Percentiles rank a stretch among this genome's conserved stretches.
Conservation (phyloP, 768 basidiomycete genomes). For the Kwoniella sp. region DNA sequence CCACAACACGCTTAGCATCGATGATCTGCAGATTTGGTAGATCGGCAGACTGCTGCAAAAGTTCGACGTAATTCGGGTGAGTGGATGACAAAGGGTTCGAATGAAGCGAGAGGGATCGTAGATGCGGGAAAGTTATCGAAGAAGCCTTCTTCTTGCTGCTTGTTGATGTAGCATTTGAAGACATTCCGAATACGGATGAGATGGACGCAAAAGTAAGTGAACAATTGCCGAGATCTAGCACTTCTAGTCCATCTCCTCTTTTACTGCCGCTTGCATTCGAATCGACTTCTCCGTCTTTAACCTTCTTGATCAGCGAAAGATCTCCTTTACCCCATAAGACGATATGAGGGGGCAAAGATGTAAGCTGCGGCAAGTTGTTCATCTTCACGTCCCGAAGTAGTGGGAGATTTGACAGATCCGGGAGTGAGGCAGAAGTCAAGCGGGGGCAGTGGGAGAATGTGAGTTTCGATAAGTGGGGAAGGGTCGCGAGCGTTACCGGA, state of each 20-base stretch:
- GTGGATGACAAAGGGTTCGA: conserved; percentile 39
- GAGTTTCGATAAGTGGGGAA: conserved; percentile 45
- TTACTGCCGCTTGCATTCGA: not conserved
- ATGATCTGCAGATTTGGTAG: conserved; percentile 49
- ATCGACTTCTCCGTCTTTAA: conserved; percentile 1
- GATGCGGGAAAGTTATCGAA: conserved; percentile 23
- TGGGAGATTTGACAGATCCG: conserved; percentile 36
- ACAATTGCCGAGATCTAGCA: conserved; percentile 49
- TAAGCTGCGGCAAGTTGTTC: conserved; percentile 45
- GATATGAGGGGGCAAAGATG: conserved; percentile 36
- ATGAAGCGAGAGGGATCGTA: conserved; percentile 43
- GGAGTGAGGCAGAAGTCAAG: conserved; percentile 30
- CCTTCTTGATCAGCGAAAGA: conserved; percentile 26
- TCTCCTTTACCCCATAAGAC: conserved; percentile 42
- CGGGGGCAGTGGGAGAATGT: conserved; percentile 50
- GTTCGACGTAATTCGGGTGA: conserved; percentile 34
- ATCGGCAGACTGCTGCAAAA: conserved; percentile 23
- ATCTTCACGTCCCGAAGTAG: conserved; percentile 47
- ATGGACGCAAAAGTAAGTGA: conserved; percentile 30
- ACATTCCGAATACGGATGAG: conserved; percentile 21
- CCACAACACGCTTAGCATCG: conserved; percentile 46
- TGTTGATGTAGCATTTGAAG: not conserved
- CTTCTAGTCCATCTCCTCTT: conserved; percentile 44
- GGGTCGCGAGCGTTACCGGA: conserved; percentile 23
- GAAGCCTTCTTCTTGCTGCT: conserved; percentile 9